These are phyloP conservation scores for Aspergillus alliaceus DNA, from an alignment of 2,329 filamentous ascomycete genomes.

Conservation along the genomic window DNA sequence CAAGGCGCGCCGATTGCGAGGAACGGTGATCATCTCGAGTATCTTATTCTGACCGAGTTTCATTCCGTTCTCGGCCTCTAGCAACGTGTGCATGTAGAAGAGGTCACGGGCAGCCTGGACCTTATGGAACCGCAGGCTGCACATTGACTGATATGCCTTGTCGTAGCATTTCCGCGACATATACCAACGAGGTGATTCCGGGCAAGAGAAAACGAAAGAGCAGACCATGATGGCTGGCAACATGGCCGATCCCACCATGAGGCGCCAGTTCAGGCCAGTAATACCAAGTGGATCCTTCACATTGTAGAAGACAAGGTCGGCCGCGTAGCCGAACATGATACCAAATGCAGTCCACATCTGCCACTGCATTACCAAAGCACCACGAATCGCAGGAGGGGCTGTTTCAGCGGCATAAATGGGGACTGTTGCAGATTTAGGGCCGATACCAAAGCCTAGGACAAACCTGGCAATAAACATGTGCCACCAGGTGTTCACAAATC, in stretches of 20 bases:
- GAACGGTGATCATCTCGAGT: conserved; percentile 60
- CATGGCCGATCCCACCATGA: conserved; percentile 69
- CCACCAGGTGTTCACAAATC: conserved; percentile 69
- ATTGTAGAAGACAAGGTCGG: conserved; percentile 62
- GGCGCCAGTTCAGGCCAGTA: conserved; percentile 62
- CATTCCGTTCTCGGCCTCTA: conserved; percentile 57
- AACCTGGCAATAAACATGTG: conserved; percentile 71
- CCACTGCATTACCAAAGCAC: conserved; percentile 81
- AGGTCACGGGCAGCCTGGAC: conserved; percentile 47
- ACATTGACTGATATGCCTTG: conserved; percentile 45
- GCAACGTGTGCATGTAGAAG: conserved; percentile 53
- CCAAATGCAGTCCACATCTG: conserved; percentile 59
- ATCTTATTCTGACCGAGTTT: conserved; percentile 51
- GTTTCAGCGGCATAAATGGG: conserved; percentile 77
- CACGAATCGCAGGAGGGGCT: conserved; percentile 66
- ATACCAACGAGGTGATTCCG: conserved; percentile 53
- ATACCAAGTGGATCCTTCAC: conserved; percentile 50
- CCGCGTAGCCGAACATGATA: conserved; percentile 59
- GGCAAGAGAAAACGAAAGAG: conserved; percentile 60
- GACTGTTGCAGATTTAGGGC: conserved; percentile 71
- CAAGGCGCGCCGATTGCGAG: conserved; percentile 62
- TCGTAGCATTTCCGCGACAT: conserved; percentile 45
- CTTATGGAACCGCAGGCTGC: conserved; percentile 45
- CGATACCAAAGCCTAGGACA: conserved; percentile 74
- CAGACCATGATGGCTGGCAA: conserved; percentile 42